Evolutionary conservation across 495 filamentous ascomycete genomes (phyloP).

Genomic region (Aspergillus avenaceus): DNA sequence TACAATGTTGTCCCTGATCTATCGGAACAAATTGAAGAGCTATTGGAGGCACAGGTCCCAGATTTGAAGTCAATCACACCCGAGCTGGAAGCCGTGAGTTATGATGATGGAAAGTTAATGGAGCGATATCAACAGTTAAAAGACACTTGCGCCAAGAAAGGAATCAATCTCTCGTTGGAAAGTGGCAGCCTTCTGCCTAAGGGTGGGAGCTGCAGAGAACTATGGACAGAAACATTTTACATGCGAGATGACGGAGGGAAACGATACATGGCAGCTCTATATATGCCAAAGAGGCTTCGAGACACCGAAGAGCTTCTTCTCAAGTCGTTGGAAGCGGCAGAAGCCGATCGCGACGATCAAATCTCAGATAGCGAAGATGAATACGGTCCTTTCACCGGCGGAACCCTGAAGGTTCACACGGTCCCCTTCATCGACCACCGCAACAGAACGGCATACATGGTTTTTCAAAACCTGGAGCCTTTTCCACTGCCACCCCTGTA

Average conservation of each 20-base stretch:
- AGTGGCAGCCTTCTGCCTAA: neutral
- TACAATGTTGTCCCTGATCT: neutral
- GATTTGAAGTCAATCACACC: neutral
- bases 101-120: too few species aligned
- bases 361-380: neutral
- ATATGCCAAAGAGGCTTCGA: neutral
- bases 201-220: neutral
- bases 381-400: too few species aligned
- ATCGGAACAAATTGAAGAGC: neutral
- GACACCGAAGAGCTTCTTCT: neutral
- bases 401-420: neutral
- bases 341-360: neutral
- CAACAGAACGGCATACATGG: neutral
- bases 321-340: neutral
- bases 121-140: too few species aligned
- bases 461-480: neutral
- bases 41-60: neutral
- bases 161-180: neutral
- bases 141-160: neutral
- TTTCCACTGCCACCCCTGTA: neutral
- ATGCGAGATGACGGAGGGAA: neutral
- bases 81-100: too few species aligned
- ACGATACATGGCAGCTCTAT: neutral
- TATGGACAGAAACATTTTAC: neutral
- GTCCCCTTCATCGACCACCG: neutral